Conservation (phyloP, 1,284 basidiomycete genomes). For the Fomes fomentarius region DNA sequence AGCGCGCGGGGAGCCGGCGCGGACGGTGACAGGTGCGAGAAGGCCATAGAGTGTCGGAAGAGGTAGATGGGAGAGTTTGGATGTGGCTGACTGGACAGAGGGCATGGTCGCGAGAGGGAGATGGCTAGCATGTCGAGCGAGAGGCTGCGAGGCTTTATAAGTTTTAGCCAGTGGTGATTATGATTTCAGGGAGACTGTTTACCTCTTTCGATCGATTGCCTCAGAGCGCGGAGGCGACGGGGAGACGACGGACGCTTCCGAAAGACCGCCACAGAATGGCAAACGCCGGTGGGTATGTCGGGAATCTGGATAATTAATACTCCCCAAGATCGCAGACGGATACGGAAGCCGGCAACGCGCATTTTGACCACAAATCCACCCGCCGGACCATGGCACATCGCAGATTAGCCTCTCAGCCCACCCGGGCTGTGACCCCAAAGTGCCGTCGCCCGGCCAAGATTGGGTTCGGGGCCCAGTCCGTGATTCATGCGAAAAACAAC, state of each 20-base stretch:
- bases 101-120: slow-evolving; percentile 13
- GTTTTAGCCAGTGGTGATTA: slow-evolving; percentile 24
- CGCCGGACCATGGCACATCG: no score
- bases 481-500: no score
- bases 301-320: neutral
- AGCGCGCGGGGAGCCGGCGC: slow-evolving; percentile 43
- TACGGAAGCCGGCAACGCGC: neutral
- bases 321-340: neutral
- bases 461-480: slow-evolving; percentile 16
- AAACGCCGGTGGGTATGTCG: slow-evolving; percentile 24
- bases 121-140: slow-evolving; percentile 6
- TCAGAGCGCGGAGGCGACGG: slow-evolving; percentile 23
- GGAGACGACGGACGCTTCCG: neutral
- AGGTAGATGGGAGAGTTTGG: slow-evolving; percentile 37
- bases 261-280: no score
- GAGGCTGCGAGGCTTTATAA: slow-evolving; percentile 33
- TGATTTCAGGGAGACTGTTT: slow-evolving; percentile 6
- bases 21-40: slow-evolving; percentile 55
- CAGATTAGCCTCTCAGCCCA: no score
- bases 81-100: slow-evolving; percentile 7
- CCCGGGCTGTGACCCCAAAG: no score
- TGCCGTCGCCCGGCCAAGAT: slow-evolving; percentile 10
- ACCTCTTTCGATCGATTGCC: slow-evolving; percentile 36
- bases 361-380: neutral
- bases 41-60: slow-evolving; percentile 49